Percentiles rank a stretch among this genome's conserved stretches.
These are phyloP conservation scores for Epichloe amarillans DNA, from an alignment of 2,329 filamentous ascomycete species.

Conservation along the genomic window DNA sequence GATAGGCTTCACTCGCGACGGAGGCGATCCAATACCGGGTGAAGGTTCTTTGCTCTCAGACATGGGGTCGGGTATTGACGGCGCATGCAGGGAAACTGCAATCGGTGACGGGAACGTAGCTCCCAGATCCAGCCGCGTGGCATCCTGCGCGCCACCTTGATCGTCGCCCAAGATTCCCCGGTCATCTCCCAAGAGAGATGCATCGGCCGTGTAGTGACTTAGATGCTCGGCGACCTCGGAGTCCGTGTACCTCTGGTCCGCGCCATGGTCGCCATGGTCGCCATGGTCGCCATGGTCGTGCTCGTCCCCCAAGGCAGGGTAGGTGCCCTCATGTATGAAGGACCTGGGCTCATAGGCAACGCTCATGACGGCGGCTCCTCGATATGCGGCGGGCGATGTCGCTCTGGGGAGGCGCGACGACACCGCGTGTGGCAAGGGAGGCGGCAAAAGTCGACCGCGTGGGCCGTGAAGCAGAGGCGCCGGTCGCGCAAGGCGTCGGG, in stretches of 20 bases:
- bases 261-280: slow-evolving; percentile 22
- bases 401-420: slow-evolving; percentile 5
- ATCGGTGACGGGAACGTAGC: slow-evolving; percentile 23
- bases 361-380: slow-evolving; percentile 27
- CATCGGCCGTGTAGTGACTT: slow-evolving; percentile 28
- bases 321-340: slow-evolving; percentile 35
- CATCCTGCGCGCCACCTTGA: slow-evolving; percentile 25
- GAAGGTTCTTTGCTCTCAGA: slow-evolving; percentile 23
- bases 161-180: slow-evolving; percentile 23
- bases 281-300: slow-evolving; percentile 23
- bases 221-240: slow-evolving; percentile 30
- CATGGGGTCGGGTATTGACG: slow-evolving; percentile 19
- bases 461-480: slow-evolving; percentile 2
- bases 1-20: slow-evolving; percentile 36
- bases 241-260: slow-evolving; percentile 29
- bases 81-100: slow-evolving; percentile 17
- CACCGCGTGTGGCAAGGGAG: slow-evolving; percentile 3
- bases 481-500: slow-evolving; percentile 5
- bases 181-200: slow-evolving; percentile 9
- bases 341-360: slow-evolving; percentile 38
- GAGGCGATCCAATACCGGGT: slow-evolving; percentile 19
- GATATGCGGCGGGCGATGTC: slow-evolving; percentile 10
- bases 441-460: slow-evolving; percentile 5
- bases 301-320: slow-evolving; percentile 32
- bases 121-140: slow-evolving; percentile 25